Evolutionary conservation across 2,329 filamentous ascomycete genomes (phyloP).

Genomic region (Xenoacremonium recifei): DNA sequence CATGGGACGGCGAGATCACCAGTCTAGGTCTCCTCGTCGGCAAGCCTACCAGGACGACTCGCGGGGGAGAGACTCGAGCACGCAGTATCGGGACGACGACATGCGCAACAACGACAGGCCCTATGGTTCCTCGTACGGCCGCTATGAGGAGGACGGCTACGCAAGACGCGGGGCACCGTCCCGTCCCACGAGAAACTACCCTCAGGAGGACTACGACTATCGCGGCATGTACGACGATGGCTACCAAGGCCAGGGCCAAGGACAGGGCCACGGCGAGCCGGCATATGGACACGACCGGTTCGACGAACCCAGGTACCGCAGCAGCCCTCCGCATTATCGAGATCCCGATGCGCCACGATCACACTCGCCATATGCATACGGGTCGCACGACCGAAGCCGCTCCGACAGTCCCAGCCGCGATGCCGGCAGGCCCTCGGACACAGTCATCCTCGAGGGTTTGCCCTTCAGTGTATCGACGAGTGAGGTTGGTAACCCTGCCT

Average conservation of each 20-base stretch:
- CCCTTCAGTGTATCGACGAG: constrained; percentile 47
- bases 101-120: constrained; percentile 23
- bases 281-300: constrained; percentile 17
- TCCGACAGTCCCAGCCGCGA: constrained; percentile 36
- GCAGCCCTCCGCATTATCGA: constrained; percentile 16
- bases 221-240: constrained; percentile 39
- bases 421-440: constrained; percentile 45
- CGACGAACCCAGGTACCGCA: constrained; percentile 18
- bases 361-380: constrained; percentile 25
- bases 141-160: constrained; percentile 24
- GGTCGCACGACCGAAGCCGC: constrained; percentile 28
- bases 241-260: constrained; percentile 28
- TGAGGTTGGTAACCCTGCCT: constrained; percentile 45
- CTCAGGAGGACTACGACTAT: constrained; percentile 32
- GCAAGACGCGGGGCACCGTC: constrained; percentile 19
- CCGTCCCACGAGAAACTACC: constrained; percentile 24
- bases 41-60: constrained; percentile 36
- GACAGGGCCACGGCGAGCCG: no score
- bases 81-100: constrained; percentile 23
- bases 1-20: constrained; percentile 41
- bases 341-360: constrained; percentile 21
- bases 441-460: constrained; percentile 55
- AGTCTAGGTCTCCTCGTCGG: constrained; percentile 43
- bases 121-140: constrained; percentile 22
- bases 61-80: constrained; percentile 27